Base-by-base conservation (phyloP, 2,329 filamentous ascomycete species). In the Microdochium bolleyi region DNA sequence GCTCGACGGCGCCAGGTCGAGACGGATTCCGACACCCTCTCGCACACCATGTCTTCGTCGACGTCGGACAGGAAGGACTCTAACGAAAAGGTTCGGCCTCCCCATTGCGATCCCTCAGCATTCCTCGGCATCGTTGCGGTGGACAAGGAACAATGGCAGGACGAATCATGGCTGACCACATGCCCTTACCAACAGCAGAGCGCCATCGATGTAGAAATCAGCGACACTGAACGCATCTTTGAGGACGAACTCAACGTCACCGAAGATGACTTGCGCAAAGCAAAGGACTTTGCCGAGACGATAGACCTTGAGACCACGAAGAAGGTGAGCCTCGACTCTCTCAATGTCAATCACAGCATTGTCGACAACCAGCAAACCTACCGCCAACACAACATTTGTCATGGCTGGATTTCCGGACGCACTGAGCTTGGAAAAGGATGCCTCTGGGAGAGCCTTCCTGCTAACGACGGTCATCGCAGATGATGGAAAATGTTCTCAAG, bases 401-500 rank as follows among this genome's bases (percentile, higher is more conserved):
- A n/a, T n/a, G n/a, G n/a, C n/a, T n/a, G n/a, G n/a, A n/a, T n/a
- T n/a, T n/a, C n/a, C n/a, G n/a, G n/a, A n/a, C n/a, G n/a, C n/a
- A n/a, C n/a, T n/a, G n/a, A n/a, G n/a, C n/a, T n/a, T n/a, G n/a
- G n/a, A n/a, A n/a, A 11, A 30, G 27, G 11, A 11, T 11, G 27
- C 5, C 11, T 30, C 11, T 5, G 27, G 5, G 27, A 30, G 27
- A 30, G 11, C 5, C 27, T 11, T 5, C 5, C n/a, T 16, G 22
- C 41, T 46, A 19, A 46, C 19, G 7, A 7, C 13, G 41, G n/a
- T 19, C 3, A 21, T 21, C 19, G 41, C 41, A 46, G 41, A 46
- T 73, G 60, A 72, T 73, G 69, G 61, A 64, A 16, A 65, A 66
- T 24, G 70, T 74, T 34, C 60, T 68, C 52, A 68, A 66, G 49